Evolutionary conservation across 1,139 yeast species (phyloP).

Genomic region (Keqinozyma sinolaborantium): DNA sequence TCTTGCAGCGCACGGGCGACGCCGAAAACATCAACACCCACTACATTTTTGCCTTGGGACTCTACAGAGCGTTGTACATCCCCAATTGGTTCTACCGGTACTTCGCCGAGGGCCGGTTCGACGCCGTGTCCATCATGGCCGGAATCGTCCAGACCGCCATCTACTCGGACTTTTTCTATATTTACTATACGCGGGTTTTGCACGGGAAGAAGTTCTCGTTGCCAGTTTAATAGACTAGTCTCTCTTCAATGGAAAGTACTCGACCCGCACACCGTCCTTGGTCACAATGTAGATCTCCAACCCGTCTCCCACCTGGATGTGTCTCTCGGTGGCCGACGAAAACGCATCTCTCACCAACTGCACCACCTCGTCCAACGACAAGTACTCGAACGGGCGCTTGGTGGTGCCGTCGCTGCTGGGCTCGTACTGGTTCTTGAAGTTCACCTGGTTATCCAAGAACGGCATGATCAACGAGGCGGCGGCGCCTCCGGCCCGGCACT

Average conservation of each 20-base stretch:
- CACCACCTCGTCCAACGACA: conserved; percentile 80
- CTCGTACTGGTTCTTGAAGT: conserved; percentile 85
- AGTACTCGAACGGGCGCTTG: conserved; percentile 58
- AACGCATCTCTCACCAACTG: conserved; percentile 90
- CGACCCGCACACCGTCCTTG: conserved; percentile 85
- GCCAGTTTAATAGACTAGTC: conserved; percentile 68
- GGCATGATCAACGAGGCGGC: conserved; percentile 97
- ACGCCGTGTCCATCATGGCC: conserved; percentile 67
- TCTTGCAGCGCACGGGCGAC: conserved; percentile 86
- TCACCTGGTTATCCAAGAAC: conserved; percentile 94
- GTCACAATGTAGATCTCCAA: conserved; percentile 87
- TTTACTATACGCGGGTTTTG: conserved; percentile 77
- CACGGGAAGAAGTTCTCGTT: conserved; percentile 78
- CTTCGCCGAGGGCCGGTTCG: conserved; percentile 62
- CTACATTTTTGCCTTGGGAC: conserved; percentile 89
- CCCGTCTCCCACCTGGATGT: conserved; percentile 96
- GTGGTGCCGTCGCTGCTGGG: conserved; percentile 71
- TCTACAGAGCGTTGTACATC: conserved; percentile 83
- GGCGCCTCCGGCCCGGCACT: conserved; percentile 97
- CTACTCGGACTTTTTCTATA: conserved; percentile 92
- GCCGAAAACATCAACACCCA: conserved; percentile 87
- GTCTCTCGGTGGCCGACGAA: conserved; percentile 95
- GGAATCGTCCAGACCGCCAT: conserved; percentile 83
- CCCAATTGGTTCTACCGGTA: conserved; percentile 96
- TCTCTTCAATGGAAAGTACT: conserved; percentile 81